Percentiles rank a stretch among this genome's conserved stretches.
These are phyloP conservation scores for Spathaspora girioi DNA, from an alignment of 805 yeast genomes.

Conservation along the genomic window DNA sequence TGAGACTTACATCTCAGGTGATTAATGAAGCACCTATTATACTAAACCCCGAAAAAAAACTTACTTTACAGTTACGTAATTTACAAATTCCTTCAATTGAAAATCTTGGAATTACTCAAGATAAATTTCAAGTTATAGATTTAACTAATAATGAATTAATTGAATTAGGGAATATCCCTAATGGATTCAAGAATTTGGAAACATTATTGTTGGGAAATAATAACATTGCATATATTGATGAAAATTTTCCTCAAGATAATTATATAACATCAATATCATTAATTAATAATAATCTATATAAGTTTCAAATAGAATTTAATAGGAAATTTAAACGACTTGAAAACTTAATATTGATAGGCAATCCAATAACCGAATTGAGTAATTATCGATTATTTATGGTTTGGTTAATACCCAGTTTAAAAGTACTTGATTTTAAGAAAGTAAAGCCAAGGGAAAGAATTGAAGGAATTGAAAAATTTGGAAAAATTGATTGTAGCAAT, in stretches of 20 bases:
- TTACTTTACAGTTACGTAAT: conserved; percentile 32
- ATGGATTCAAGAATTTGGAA: conserved; percentile 31
- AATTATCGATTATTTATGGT: conserved; percentile 60
- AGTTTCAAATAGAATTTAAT: conserved; percentile 36
- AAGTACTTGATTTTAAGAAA: conserved; percentile 63
- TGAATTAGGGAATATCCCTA: conserved; percentile 46
- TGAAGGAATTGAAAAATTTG: conserved; percentile 42
- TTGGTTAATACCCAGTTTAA: conserved; percentile 60
- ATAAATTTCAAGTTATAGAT: conserved; percentile 55
- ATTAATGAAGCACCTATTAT: conserved; percentile 28
- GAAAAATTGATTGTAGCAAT: conserved; percentile 9
- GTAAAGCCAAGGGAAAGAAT: conserved; percentile 54
- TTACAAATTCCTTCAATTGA: conserved; percentile 32
- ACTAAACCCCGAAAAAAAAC: conserved; percentile 32
- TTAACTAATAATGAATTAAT: conserved; percentile 71
- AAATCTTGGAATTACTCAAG: conserved; percentile 28
- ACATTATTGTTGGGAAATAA: conserved; percentile 65
- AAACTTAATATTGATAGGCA: conserved; percentile 52
- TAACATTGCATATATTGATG: conserved; percentile 39
- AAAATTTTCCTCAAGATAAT: conserved; percentile 25
- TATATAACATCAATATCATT: conserved; percentile 50
- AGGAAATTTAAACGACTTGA: conserved; percentile 37
- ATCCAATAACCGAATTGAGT: conserved; percentile 47
- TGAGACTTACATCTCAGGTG: conserved; percentile 34
- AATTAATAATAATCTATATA: conserved; percentile 45